Conservation (phyloP, 345 rosid genomes). For the Lagerstroemia speciosa region DNA sequence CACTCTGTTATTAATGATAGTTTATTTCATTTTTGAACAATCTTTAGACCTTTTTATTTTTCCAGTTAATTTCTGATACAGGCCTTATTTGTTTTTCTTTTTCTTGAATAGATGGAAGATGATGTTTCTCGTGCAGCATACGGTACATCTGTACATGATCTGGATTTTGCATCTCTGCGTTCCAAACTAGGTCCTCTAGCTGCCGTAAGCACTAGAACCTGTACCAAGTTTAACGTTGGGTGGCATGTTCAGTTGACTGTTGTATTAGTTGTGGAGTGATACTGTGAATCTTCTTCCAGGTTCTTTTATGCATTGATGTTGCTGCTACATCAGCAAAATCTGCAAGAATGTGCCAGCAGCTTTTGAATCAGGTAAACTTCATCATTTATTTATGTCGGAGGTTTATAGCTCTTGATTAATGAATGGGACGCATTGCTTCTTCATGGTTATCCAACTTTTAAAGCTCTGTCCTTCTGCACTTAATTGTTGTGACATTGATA, state of each 20-base stretch:
- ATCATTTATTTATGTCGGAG: neutral
- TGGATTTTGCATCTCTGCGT: conserved; percentile 63
- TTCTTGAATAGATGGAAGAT: conserved; percentile 56
- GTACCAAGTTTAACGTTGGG: conserved; percentile 9
- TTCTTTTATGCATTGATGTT: conserved; percentile 85
- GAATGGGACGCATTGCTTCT: neutral
- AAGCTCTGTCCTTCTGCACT: neutral
- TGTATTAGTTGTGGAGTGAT: conserved; percentile 7
- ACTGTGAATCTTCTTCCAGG: conserved; percentile 41
- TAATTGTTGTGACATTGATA: neutral
- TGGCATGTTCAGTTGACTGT: neutral
- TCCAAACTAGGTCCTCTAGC: conserved; percentile 81
- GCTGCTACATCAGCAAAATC: conserved; percentile 88
- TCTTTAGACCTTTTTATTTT: neutral
- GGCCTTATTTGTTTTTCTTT: conserved; percentile 44
- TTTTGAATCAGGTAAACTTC: conserved; percentile 67
- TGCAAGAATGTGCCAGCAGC: conserved; percentile 60
- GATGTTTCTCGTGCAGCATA: conserved; percentile 77
- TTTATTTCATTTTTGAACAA: neutral
- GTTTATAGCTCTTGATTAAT: neutral
- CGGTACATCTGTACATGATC: conserved; percentile 61
- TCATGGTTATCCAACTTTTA: neutral
- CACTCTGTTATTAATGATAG: conserved; percentile 5
- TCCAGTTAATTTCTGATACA: conserved; percentile 3
- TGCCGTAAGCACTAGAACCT: conserved; percentile 48